Conservation (phyloP, 2,329 filamentous ascomycete species). For the Fusarium cicatricum region DNA sequence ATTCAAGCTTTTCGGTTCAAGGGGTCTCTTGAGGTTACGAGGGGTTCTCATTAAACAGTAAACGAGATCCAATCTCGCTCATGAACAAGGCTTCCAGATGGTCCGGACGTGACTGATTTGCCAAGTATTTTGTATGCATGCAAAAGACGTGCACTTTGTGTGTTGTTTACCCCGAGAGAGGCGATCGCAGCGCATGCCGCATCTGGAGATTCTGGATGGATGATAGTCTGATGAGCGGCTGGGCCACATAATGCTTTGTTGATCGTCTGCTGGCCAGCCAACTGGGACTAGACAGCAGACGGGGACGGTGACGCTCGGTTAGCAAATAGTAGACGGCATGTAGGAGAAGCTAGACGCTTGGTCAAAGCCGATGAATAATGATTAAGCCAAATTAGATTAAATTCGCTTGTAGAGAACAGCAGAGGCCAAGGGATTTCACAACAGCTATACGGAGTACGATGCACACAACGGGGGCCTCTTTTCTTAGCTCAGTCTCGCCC, state of each 20-base stretch:
- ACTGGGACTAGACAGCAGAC: background rate
- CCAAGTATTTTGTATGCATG: background rate
- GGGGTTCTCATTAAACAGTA: slow-evolving; percentile 1
- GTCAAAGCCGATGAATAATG: no score
- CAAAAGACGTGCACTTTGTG: no score
- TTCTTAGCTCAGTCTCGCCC: slow-evolving; percentile 22
- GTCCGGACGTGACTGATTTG: slow-evolving; percentile 1
- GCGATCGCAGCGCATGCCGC: no score
- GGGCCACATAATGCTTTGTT: background rate
- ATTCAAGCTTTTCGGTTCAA: background rate
- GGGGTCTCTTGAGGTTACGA: background rate
- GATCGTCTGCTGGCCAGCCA: background rate
- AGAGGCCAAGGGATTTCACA: no score
- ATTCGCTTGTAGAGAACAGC: no score
- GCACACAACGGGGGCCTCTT: background rate
- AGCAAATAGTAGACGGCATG: no score
- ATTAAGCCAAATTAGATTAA: no score
- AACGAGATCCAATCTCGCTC: slow-evolving; percentile 28
- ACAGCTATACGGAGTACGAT: no score
- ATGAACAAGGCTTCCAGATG: slow-evolving; percentile 9
- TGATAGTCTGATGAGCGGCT: no score
- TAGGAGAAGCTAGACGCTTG: no score
- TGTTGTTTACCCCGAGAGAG: no score
- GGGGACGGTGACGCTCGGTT: background rate
- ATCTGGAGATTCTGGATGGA: no score